These are phyloP conservation scores for Quercus lobata DNA, from an alignment of 331 rosid genomes.

Conservation along the genomic window DNA sequence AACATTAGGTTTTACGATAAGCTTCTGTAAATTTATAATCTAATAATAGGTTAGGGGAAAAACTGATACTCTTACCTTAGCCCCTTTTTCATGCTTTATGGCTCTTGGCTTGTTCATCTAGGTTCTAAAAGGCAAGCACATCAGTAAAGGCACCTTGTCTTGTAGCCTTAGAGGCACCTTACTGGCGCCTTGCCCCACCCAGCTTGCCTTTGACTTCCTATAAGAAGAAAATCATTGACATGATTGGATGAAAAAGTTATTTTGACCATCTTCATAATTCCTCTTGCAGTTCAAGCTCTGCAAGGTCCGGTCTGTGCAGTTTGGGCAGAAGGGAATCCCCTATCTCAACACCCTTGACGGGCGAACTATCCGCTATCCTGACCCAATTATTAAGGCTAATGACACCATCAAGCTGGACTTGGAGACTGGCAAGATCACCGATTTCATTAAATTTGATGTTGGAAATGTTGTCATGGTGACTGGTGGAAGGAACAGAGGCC, in stretches of 20 bases:
- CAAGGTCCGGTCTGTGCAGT: constrained; percentile 50
- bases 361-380: constrained; percentile 51
- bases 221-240: not conserved
- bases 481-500: constrained; percentile 54
- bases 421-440: constrained; percentile 33
- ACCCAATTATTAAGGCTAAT: constrained; percentile 49
- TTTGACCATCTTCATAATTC: not conserved
- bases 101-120: no score
- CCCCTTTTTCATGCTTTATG: no score
- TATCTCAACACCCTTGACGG: constrained; percentile 44
- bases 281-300: constrained; percentile 51
- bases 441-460: constrained; percentile 50
- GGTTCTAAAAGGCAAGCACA: no score
- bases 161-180: no score
- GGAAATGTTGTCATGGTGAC: constrained; percentile 57
- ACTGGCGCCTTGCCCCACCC: no score
- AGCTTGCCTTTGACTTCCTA: no score
- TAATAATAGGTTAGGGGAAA: no score
- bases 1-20: no score
- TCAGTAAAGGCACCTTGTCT: no score
- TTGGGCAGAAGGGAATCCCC: constrained; percentile 52
- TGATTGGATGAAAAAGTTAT: not conserved
- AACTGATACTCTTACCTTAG: no score
- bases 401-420: constrained; percentile 48
- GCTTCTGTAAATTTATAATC: no score